These are phyloP conservation scores for Hyaloscypha hepaticicola DNA, from an alignment of 495 filamentous ascomycete genomes.

Conservation along the genomic window DNA sequence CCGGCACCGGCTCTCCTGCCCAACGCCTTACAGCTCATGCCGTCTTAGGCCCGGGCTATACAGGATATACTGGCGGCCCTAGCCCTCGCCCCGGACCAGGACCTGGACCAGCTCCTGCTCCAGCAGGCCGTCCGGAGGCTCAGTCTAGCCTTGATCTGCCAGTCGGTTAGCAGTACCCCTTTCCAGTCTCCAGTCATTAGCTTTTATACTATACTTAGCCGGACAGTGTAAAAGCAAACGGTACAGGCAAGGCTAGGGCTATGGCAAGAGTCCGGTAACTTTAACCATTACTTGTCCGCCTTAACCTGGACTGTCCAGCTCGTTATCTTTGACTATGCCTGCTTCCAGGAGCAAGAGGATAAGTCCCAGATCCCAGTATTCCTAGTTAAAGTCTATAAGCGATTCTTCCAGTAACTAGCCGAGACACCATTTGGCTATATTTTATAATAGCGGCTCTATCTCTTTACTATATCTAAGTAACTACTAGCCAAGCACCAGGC, in stretches of 20 bases:
- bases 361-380: no score
- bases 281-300: conserved; percentile 12
- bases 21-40: conserved; percentile 12
- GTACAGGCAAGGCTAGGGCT: conserved; percentile 7
- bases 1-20: no score
- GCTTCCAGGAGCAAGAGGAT: no score
- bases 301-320: no score
- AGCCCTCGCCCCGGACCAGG: no score
- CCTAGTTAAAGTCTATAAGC: conserved; percentile 10
- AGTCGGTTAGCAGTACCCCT: conserved; percentile 14
- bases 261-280: conserved; percentile 21
- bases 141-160: conserved; percentile 19
- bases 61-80: no score
- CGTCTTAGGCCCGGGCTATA: conserved; percentile 2
- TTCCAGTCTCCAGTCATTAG: no score
- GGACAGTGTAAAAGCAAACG: conserved; percentile 12
- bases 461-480: conserved; percentile 1
- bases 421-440: conserved; percentile 22
- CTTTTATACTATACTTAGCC: conserved; percentile 17
- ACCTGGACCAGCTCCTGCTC: conserved; percentile 8
- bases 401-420: conserved; percentile 23
- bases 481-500: conserved; percentile 17
- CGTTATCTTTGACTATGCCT: no score
- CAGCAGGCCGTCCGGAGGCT: conserved; percentile 20
- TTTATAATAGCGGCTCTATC: conserved; percentile 21